phyloP scores from a whole-genome alignment of 108 stramenopile species.

The Nannochloropsis salina region DNA sequence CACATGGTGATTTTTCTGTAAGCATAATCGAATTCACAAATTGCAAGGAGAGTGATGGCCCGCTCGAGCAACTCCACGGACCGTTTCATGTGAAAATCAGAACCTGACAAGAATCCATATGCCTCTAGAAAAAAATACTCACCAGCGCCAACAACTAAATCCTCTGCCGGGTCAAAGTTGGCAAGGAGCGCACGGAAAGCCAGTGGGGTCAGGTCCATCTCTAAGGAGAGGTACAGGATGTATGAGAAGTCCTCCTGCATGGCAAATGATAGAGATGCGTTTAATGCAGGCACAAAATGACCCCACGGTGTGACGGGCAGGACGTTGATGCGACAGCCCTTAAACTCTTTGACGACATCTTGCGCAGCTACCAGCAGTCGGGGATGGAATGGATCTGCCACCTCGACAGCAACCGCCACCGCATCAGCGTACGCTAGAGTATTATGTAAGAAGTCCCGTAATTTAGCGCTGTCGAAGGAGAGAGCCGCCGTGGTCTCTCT shows the following conservation, averaged over 20 bases:
- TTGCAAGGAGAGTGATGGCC: no score
- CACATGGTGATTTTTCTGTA: background rate
- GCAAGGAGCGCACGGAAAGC: background rate
- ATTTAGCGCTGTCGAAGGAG: background rate
- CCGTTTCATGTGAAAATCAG: no score
- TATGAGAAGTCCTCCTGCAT: conserved; percentile 7
- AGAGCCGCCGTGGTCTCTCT: background rate
- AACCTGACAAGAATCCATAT: background rate
- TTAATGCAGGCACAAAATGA: background rate
- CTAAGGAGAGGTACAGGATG: conserved; percentile 5
- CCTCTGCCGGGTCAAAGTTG: conserved; percentile 10
- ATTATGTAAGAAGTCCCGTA: background rate
- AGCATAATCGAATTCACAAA: no score
- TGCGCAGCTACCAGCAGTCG: background rate
- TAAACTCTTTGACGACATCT: background rate
- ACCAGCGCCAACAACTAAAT: background rate
- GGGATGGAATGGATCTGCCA: conserved; percentile 8
- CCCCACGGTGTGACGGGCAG: conserved; percentile 8
- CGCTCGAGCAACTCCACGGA: no score
- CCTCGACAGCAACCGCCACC: background rate
- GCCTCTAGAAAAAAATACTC: background rate
- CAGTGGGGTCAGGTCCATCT: background rate
- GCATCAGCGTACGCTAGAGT: background rate
- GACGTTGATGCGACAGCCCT: background rate
- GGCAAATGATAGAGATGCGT: background rate